A percentile compares a stretch with the other conserved stretches of the same genome.
Evolutionary conservation across 768 basidiomycete genomes (phyloP).

Genomic region (Mycena rosella): DNA sequence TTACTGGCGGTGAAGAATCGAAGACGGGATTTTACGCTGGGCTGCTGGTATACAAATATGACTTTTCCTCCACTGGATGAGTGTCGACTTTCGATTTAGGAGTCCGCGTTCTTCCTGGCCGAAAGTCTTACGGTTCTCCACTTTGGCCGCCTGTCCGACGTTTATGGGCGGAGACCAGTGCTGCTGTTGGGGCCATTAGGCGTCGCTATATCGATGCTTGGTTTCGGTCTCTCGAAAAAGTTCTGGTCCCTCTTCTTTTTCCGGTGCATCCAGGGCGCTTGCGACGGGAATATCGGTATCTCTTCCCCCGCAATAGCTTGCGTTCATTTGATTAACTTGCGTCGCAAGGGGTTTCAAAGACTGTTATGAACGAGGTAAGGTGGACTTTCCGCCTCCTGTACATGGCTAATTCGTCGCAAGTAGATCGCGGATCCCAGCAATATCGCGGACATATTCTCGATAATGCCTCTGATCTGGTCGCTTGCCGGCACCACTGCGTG

Average conservation of each 20-base stretch:
- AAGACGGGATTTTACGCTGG: conserved; percentile 27
- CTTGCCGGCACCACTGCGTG: background rate
- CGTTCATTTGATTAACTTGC: background rate
- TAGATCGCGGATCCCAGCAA: conserved; percentile 26
- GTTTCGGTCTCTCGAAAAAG: conserved; percentile 41
- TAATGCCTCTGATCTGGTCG: conserved; percentile 25
- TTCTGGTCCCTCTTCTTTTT: conserved; percentile 35
- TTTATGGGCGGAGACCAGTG: conserved; percentile 42
- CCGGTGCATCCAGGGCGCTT: conserved; percentile 28
- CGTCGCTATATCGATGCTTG: conserved; percentile 36
- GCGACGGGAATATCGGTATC: conserved; percentile 34
- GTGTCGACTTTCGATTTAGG: conserved; percentile 30
- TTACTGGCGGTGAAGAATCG: conserved; percentile 26
- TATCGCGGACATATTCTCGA: conserved; percentile 22
- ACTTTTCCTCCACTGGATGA: background rate
- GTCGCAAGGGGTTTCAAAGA: conserved; percentile 27
- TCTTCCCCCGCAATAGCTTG: background rate
- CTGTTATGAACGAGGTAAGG: conserved; percentile 23
- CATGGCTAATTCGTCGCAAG: background rate
- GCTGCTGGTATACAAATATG: conserved; percentile 5
- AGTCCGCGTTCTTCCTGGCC: conserved; percentile 43
- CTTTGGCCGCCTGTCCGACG: conserved; percentile 44
- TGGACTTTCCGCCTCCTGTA: background rate
- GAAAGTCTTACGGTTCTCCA: conserved; percentile 40
- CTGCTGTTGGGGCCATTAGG: conserved; percentile 41